Evolutionary conservation across 305 asterid species (phyloP), one percentile per base, ranked within the genome.

Genomic region (Coffea humblotiana): DNA sequence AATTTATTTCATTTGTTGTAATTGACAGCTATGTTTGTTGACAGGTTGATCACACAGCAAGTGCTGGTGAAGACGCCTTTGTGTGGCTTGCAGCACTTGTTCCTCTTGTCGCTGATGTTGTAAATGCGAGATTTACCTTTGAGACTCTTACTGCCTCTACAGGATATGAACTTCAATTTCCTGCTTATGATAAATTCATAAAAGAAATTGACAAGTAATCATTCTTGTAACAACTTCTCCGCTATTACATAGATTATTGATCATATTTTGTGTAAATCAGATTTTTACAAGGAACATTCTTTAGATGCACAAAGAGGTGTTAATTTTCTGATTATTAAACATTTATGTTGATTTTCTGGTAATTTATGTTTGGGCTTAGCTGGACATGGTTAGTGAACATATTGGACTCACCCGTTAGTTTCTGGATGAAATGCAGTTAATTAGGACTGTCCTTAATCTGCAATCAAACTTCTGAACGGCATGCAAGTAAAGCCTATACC

Each of bases 81-180:
- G 93, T 90, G 70, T 95, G 98, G 99, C 71, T 95, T 83, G 94
- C 88, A 54, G 82, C 91, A 8, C 91, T 89, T 68, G 88, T 91
- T 81, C 99, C 97, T 0, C 77, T 95, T 70, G 89, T 84, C 2
- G 95, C 84, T 9, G 99, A 95, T 82, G 85, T 88, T 68, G 91
- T 91, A 21, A 94, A 90, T 80, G 97, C 93, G 48, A 93, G 97
- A 81, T 95, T 91, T 77, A 90, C 97, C 27, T 95, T 88, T 35
- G 99, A 96, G 85, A 87, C 97, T 47, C 88, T 96, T 78, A 92
- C 98, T 0, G 95, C 96, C 2, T 69, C 98, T 13, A 92, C 97
- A 0, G 92, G 82, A 29, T 83, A 88, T 74, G 92, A 85, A 37
- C 97, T 96, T 81, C 93, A 94, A 83, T 94, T 90, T 81, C 98